A percentile compares a stretch with the other conserved stretches of the same genome.
Conservation (phyloP, 306 rosid species). For the Crotalaria pallida region DNA sequence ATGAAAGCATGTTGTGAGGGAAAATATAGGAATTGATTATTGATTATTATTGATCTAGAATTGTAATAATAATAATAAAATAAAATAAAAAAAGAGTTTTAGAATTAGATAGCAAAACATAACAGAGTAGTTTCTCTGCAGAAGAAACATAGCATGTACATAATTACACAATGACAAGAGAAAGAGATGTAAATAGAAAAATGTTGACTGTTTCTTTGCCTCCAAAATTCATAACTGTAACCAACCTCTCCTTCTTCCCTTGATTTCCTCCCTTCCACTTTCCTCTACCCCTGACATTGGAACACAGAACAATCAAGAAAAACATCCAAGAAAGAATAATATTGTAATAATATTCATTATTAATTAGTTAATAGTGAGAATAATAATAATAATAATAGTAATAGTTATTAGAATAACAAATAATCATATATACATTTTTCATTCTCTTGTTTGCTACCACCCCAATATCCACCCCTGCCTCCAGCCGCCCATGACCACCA, state of each 20-base stretch:
- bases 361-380: background rate
- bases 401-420: background rate
- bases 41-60: too few relatives aligned
- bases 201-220: slow-evolving; percentile 41
- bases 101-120: background rate
- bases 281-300: background rate
- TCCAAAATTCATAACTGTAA: slow-evolving; percentile 27
- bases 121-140: background rate
- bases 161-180: background rate
- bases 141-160: background rate
- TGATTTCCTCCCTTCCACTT: slow-evolving; percentile 43
- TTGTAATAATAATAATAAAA: too few relatives aligned
- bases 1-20: background rate
- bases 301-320: background rate
- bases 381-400: too few relatives aligned
- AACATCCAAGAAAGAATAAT: background rate
- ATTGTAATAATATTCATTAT: background rate
- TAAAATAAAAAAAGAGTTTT: too few relatives aligned
- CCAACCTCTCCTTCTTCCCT: slow-evolving; percentile 33
- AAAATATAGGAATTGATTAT: background rate
- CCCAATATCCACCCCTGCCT: background rate
- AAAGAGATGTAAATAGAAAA: slow-evolving; percentile 16
- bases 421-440: background rate
- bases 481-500: slow-evolving; percentile 28
- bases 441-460: background rate